Evolutionary conservation across 2,329 filamentous ascomycete species (phyloP), one percentile per base, ranked within the genome.

Genomic region (Pseudogymnoascus sp.): DNA sequence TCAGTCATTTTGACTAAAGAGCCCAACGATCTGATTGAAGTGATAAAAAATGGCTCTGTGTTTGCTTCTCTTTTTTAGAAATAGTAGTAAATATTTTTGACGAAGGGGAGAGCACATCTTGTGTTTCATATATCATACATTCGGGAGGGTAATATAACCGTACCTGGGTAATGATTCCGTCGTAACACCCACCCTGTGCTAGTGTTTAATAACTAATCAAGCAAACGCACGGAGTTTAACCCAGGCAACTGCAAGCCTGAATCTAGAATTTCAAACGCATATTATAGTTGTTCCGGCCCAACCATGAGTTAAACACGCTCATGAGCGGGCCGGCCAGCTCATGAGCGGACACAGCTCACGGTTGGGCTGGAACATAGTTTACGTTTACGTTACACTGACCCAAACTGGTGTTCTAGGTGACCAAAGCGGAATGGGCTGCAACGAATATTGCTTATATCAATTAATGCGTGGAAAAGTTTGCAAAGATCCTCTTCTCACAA

Each of bases 391-490:
- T 22, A 7, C 39, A 41, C 39, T 14, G 39, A 11, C 18, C 39
- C 5, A 22, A 14, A 41, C 18, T 12, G 9, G 39, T 2, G 18
- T 14, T 74, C 67, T 30, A 12, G 3, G 22, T 25, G 22, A 25
- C 3, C 3, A 25, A 25, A 25, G 22, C 22, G 22, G 3, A 2
- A 25, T 25, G 22, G 22, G 22, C 22, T 25, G 22, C 22, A 4
- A 25, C 22, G 2, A 2, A 25, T 25, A 25, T 5, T 25, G 22
- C 22, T 25, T 25, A 25, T 25, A 25, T 25, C 22, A 25, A 25
- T 25, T 25, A 25, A 4, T 25, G 3, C 22, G 22, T 25, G 22
- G 22, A 5, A 25, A 25, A 25, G 22, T 25, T 25, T 5, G 22
- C 22, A 25, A 25, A 25, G 22, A 25, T 25, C 3, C 22, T 25